A percentile compares a stretch with the other conserved stretches of the same genome.
These are phyloP conservation scores for Lactifluus rugatus DNA, from an alignment of 768 basidiomycete genomes.

Conservation along the genomic window DNA sequence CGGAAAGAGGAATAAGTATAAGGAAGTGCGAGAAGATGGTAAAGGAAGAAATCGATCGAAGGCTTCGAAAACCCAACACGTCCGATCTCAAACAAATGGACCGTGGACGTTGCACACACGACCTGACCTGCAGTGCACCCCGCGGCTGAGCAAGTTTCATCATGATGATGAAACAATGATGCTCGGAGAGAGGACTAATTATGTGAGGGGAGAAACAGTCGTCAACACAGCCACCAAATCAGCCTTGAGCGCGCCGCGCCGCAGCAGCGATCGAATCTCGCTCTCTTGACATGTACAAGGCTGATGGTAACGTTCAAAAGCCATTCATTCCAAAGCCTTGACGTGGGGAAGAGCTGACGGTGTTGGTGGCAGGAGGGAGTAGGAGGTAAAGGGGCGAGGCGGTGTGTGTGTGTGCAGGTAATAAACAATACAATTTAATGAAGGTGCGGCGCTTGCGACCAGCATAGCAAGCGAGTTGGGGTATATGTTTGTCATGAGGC, in stretches of 20 bases:
- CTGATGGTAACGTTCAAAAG: too few relatives aligned
- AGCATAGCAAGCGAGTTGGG: slow-evolving; percentile 17
- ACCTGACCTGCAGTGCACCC: not conserved
- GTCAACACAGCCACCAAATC: not conserved
- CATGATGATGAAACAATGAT: not conserved
- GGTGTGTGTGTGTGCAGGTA: not conserved
- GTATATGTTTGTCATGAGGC: slow-evolving; percentile 13
- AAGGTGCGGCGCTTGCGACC: slow-evolving; percentile 13
- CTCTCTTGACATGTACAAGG: not conserved
- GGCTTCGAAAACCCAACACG: not conserved
- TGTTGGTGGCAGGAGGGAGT: not conserved
- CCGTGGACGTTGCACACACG: not conserved
- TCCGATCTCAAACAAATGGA: not conserved
- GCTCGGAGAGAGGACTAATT: not conserved
- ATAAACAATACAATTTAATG: slow-evolving; percentile 16
- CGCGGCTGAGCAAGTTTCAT: not conserved
- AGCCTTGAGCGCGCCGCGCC: not conserved
- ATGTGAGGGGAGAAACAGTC: not conserved
- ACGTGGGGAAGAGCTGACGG: not conserved
- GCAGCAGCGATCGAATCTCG: not conserved
- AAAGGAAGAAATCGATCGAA: not conserved
- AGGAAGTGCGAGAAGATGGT: not conserved
- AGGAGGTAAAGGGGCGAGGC: not conserved
- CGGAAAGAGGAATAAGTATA: slow-evolving; percentile 1
- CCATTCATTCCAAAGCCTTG: not conserved